Evolutionary conservation across 2,329 filamentous ascomycete species (phyloP), one percentile per base, ranked within the genome.

Genomic region (Pseudogymnoascus sp.): DNA sequence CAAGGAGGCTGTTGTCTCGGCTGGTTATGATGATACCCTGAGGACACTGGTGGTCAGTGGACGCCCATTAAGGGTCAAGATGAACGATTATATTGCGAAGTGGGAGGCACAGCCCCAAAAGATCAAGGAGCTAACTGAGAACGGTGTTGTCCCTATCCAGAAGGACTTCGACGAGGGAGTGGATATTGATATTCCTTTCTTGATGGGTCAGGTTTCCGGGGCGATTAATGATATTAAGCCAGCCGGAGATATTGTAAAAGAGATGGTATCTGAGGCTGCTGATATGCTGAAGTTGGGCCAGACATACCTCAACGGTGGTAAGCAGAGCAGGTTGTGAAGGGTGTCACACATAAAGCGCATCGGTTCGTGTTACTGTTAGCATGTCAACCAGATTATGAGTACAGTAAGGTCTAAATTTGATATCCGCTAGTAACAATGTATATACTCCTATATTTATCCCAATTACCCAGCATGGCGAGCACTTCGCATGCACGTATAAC

Each of bases 121-220:
- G 72, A 88, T 96, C 68, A 84, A 81, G 74, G 80, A 83, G 72
- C 76, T 96, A 71, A 92, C 88, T 33, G 84, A 86, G 34, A 77
- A 79, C 65, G 92, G 92, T 0, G 74, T 95, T 28, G 86, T 95
- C 62, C 92, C 92, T 0, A 77, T 96, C 64, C 83, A 87, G 74
- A 79, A 89, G 69, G 92, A 97, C 70, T 77, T 96, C 68, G 89
- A 95, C 57, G 80, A 90, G 59, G 88, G 87, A 1, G 86, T 85
- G 60, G 90, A 96, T 38, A 77, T 95, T 10, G 92, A 96, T 69
- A 77, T 88, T 60, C 92, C 92, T 10, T 91, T 92, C 73, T 71
- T 96, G 69, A 96, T 96, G 92, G 92, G 92, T 1, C 90, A 96
- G 75, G 92, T 96, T 7, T 89, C 90, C 0, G 92, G 88, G 1